Evolutionary conservation across 441 rosid genomes (phyloP), one percentile per base, ranked within the genome.

Genomic region (Metrosideros polymorpha): DNA sequence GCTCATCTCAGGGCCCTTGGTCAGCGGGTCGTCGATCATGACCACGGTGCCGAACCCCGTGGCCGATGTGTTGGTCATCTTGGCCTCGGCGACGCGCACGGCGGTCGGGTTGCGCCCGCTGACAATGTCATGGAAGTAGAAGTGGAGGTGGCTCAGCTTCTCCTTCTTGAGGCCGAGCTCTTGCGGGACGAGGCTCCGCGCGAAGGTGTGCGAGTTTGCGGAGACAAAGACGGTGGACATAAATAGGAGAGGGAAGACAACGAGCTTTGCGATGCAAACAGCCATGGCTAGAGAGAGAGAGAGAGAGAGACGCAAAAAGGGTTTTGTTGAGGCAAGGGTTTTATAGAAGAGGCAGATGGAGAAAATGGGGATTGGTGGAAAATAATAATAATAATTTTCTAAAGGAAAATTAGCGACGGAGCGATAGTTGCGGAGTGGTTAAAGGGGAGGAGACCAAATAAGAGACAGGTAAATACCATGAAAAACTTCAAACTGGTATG

Each of bases 101-200:
- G 94, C 90, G 3, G 93, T 95, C 5, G 94, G 91, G 86, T 93
- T 90, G 25, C 54, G 77, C 14, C 95, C 98, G 82, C 91, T 86
- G n/a, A 92, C 85, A 3, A 91, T 90, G 93, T 96, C 97, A 86
- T 94, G 98, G 92, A 94, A 92, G 89, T 92, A 96, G 90, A 94
- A 93, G 88, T 92, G 96, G 87, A 95, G 93, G 89, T 92, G 94
- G 90, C 90, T 94, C 12, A 93, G 91, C 87, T 92, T 71, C 79
- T 71, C 79, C 29, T 71, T 71, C 47, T 39, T 39, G n/a, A 71
- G 79, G 47, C n/a, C 79, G n/a, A 71, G 79, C 49, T 71, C 79
- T 12, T 12, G 79, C 15, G 49, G n/a, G 47, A 10, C 25, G n/a
- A 71, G 17, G 17, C n/a, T 39, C 12, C 49, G n/a, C 7, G 17